A percentile compares a stretch with the other conserved stretches of the same genome.
phyloP scores from a whole-genome alignment of 164 flowering plant species.

The Vitis riparia region DNA sequence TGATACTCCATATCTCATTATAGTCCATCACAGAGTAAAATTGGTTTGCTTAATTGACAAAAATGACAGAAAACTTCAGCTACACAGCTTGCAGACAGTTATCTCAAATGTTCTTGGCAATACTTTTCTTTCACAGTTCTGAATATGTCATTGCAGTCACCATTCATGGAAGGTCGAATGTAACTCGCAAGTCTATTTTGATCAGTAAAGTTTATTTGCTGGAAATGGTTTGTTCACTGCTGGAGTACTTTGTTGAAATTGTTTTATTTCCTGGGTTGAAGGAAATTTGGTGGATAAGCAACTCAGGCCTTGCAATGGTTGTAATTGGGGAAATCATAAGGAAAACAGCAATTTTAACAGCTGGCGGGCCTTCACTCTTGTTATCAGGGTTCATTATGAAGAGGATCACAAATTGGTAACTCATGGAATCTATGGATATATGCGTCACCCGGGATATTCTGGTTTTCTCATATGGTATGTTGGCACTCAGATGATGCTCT shows the following conservation, averaged over 20 bases:
- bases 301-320: slow-evolving; percentile 70
- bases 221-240: slow-evolving; percentile 71
- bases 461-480: slow-evolving; percentile 91
- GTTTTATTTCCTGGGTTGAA: slow-evolving; percentile 66
- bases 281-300: slow-evolving; percentile 76
- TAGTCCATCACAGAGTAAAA: not conserved
- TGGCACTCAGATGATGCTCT: slow-evolving; percentile 89
- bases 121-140: slow-evolving; percentile 65
- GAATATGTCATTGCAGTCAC: slow-evolving; percentile 62
- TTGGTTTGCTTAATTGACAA: slow-evolving; percentile 9
- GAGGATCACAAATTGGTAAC: slow-evolving; percentile 73
- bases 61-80: slow-evolving; percentile 46
- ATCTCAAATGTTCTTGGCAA: slow-evolving; percentile 52
- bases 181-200: slow-evolving; percentile 63
- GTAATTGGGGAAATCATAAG: slow-evolving; percentile 77
- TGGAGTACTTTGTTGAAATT: slow-evolving; percentile 68
- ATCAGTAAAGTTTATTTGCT: slow-evolving; percentile 68
- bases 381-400: slow-evolving; percentile 55
- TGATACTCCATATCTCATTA: not conserved
- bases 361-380: slow-evolving; percentile 82
- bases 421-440: slow-evolving; percentile 64
- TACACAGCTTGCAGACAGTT: slow-evolving; percentile 63
- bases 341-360: slow-evolving; percentile 78
- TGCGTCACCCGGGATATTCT: slow-evolving; percentile 87
- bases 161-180: slow-evolving; percentile 64